Percentiles rank a stretch among this genome's conserved stretches.
Conservation (phyloP, 805 yeast species). For the Saturnispora serradocipensis region DNA sequence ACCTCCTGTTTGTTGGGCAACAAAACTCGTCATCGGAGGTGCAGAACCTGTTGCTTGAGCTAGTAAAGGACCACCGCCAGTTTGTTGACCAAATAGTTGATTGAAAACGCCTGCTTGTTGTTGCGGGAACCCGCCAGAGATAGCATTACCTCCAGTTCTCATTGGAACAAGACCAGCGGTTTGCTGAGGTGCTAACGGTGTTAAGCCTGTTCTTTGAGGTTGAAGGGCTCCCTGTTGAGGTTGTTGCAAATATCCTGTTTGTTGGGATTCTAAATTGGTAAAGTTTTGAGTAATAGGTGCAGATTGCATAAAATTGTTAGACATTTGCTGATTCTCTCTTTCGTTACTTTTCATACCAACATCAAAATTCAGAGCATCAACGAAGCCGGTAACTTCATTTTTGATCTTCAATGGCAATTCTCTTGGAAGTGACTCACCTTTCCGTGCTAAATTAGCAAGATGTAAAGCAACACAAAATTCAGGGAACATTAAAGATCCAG, state of each 20-base stretch:
- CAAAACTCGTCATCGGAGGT: slow-evolving; percentile 25
- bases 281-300: not conserved
- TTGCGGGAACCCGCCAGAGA: not conserved
- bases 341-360: slow-evolving; percentile 39
- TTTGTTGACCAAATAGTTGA: slow-evolving; percentile 16
- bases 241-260: slow-evolving; percentile 19
- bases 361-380: slow-evolving; percentile 76
- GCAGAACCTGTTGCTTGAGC: slow-evolving; percentile 33
- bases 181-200: slow-evolving; percentile 28
- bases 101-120: slow-evolving; percentile 48
- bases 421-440: slow-evolving; percentile 71
- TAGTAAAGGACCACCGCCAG: not conserved
- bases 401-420: slow-evolving; percentile 61
- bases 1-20: slow-evolving; percentile 22
- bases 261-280: slow-evolving; percentile 17
- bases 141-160: slow-evolving; percentile 40
- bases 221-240: slow-evolving; percentile 29
- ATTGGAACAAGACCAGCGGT: slow-evolving; percentile 24
- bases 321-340: slow-evolving; percentile 8
- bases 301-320: slow-evolving; percentile 6
- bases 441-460: slow-evolving; percentile 66
- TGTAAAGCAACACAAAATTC: slow-evolving; percentile 91
- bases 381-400: slow-evolving; percentile 82
- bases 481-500: slow-evolving; percentile 82
- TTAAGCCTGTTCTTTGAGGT: slow-evolving; percentile 43